A percentile compares a stretch with the other conserved stretches of the same genome.
Evolutionary conservation across 306 rosid species (phyloP).

Genomic region (Cucumis melo): DNA sequence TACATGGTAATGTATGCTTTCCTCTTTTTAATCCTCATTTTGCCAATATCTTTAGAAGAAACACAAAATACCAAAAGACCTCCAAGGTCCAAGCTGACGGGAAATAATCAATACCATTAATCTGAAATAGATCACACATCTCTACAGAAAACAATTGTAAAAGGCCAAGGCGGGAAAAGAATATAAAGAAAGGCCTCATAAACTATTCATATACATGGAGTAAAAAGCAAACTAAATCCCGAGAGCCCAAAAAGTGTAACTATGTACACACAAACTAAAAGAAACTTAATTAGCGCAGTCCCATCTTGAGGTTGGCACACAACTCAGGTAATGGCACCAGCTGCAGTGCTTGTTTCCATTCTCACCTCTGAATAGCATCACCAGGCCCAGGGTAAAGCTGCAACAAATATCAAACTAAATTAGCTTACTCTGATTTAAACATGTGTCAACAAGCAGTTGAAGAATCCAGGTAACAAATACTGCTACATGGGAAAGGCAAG

Average conservation of each 20-base stretch:
- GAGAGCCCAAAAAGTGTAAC: background rate
- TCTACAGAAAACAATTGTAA: background rate
- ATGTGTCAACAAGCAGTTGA: background rate
- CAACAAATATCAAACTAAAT: background rate
- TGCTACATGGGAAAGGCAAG: background rate
- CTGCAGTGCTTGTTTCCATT: conserved; percentile 12
- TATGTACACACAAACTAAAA: background rate
- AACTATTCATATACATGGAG: background rate
- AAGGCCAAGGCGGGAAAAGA: background rate
- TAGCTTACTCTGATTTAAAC: background rate
- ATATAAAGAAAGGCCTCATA: background rate
- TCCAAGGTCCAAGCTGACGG: background rate
- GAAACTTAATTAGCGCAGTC: background rate
- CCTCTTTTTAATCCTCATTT: background rate
- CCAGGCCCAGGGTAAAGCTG: conserved; percentile 10
- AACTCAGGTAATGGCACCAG: conserved; percentile 14
- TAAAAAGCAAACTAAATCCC: background rate
- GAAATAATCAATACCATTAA: background rate
- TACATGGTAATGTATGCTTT: background rate
- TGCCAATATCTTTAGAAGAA: background rate
- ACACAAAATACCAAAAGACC: background rate
- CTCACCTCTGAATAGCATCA: conserved; percentile 21
- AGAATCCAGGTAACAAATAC: background rate
- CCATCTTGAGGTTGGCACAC: conserved; percentile 18
- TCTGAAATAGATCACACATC: background rate